Conservation (phyloP, 257 asterid genomes). For the Salvia miltiorrhiza region DNA sequence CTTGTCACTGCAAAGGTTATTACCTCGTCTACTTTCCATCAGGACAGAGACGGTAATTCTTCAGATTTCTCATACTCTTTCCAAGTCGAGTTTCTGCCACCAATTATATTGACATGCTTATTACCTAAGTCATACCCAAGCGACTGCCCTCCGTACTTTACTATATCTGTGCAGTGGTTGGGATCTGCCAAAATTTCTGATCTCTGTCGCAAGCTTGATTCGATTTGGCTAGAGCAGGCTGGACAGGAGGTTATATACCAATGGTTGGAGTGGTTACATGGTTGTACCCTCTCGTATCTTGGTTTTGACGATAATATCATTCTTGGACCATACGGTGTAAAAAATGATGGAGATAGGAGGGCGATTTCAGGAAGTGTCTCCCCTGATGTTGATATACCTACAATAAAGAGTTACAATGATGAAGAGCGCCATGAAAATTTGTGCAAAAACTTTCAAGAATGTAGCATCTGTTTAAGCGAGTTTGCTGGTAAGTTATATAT, state of each 20-base stretch:
- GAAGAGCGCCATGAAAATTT: constrained; percentile 65
- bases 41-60: constrained; percentile 24
- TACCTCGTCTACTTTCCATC: constrained; percentile 38
- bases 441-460: constrained; percentile 63
- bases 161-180: constrained; percentile 73
- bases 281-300: constrained; percentile 64
- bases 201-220: constrained; percentile 70
- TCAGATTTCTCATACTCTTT: constrained; percentile 71
- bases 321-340: constrained; percentile 58
- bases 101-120: constrained; percentile 68
- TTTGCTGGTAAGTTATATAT: constrained; percentile 51
- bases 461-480: constrained; percentile 77
- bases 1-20: constrained; percentile 52
- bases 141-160: constrained; percentile 58
- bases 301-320: constrained; percentile 62
- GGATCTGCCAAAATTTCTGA: constrained; percentile 45
- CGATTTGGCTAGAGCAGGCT: constrained; percentile 68
- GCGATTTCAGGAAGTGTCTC: constrained; percentile 66
- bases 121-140: constrained; percentile 89
- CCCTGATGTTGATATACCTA: constrained; percentile 69
- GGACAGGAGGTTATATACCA: constrained; percentile 84
- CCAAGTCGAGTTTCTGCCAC: constrained; percentile 72
- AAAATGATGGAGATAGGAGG: constrained; percentile 48
- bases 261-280: constrained; percentile 84
- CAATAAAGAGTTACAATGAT: constrained; percentile 63